These are phyloP conservation scores for Epicoccum sorghinum DNA, from an alignment of 2,329 filamentous ascomycete genomes.

Conservation along the genomic window DNA sequence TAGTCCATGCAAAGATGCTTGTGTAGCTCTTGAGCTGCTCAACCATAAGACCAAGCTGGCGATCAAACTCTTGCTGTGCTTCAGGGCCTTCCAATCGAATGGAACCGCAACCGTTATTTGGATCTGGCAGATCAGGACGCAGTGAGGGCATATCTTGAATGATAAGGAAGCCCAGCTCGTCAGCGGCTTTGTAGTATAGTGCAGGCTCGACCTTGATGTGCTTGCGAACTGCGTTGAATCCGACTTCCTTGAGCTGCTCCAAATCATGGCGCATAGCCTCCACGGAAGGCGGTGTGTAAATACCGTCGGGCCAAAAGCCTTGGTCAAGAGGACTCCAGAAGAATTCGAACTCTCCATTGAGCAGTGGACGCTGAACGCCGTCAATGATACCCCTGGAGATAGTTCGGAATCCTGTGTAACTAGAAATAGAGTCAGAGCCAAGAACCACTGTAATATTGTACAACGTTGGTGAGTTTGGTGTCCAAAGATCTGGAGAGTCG, in stretches of 20 bases:
- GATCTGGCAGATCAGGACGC: slow-evolving; percentile 28
- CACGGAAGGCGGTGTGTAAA: slow-evolving; percentile 67
- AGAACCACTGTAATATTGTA: slow-evolving; percentile 67
- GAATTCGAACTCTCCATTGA: slow-evolving; percentile 74
- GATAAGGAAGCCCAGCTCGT: slow-evolving; percentile 68
- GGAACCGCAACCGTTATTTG: slow-evolving; percentile 13
- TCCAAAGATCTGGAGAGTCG: slow-evolving; percentile 65
- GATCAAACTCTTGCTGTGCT: slow-evolving; percentile 68
- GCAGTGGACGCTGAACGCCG: slow-evolving; percentile 64
- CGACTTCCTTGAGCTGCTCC: slow-evolving; percentile 66
- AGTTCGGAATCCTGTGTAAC: slow-evolving; percentile 73
- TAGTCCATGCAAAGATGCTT: slow-evolving; percentile 69
- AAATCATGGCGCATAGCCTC: slow-evolving; percentile 74
- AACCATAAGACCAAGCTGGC: slow-evolving; percentile 67
- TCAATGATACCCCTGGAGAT: slow-evolving; percentile 63
- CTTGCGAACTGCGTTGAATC: slow-evolving; percentile 74
- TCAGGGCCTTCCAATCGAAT: slow-evolving; percentile 30
- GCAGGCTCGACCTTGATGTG: slow-evolving; percentile 74
- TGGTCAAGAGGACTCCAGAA: slow-evolving; percentile 73
- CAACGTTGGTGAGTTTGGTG: slow-evolving; percentile 65
- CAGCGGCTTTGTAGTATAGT: slow-evolving; percentile 71
- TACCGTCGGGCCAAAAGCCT: slow-evolving; percentile 73
- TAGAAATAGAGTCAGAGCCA: slow-evolving; percentile 61
- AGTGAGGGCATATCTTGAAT: slow-evolving; percentile 76
- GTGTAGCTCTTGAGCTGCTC: slow-evolving; percentile 69